phyloP scores from a whole-genome alignment of 148 eudicot genomes.

The Suaeda aralocaspica region DNA sequence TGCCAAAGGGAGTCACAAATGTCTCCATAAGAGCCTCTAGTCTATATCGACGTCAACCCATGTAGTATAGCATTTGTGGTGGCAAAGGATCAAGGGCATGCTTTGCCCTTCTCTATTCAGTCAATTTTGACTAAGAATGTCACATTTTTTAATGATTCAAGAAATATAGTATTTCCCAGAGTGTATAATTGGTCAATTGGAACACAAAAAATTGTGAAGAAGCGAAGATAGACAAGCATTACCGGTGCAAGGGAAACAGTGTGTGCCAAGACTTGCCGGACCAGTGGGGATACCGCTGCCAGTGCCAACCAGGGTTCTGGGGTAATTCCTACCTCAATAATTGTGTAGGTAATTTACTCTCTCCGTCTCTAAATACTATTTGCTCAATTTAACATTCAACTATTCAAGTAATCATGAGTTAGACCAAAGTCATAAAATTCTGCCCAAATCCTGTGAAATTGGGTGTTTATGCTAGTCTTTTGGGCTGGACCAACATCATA shows the following conservation, averaged over 20 bases:
- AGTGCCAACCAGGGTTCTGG: not conserved
- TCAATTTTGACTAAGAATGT: not conserved
- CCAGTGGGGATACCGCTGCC: constrained; percentile 1
- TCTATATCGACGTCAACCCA: not conserved
- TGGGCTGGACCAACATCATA: too few relatives aligned
- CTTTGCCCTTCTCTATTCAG: not conserved
- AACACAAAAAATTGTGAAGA: not conserved
- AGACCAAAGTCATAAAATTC: too few relatives aligned
- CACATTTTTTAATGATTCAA: not conserved
- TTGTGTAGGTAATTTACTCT: constrained; percentile 6
- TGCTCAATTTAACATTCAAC: too few relatives aligned
- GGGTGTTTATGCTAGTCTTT: too few relatives aligned
- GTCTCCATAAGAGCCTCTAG: not conserved
- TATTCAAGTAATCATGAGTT: too few relatives aligned
- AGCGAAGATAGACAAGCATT: not conserved
- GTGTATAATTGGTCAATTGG: constrained; percentile 17
- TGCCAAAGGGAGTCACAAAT: not conserved
- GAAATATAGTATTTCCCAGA: constrained; percentile 1
- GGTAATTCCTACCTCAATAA: not conserved
- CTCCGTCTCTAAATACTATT: too few relatives aligned
- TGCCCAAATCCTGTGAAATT: too few relatives aligned
- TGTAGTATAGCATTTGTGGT: not conserved
- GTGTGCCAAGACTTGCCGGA: not conserved
- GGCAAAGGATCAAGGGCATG: constrained; percentile 18
- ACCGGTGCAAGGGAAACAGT: not conserved